A percentile compares a stretch with the other conserved stretches of the same genome.
Evolutionary conservation across 1,139 yeast genomes (phyloP).

Genomic region (Kodamaea anthophila): DNA sequence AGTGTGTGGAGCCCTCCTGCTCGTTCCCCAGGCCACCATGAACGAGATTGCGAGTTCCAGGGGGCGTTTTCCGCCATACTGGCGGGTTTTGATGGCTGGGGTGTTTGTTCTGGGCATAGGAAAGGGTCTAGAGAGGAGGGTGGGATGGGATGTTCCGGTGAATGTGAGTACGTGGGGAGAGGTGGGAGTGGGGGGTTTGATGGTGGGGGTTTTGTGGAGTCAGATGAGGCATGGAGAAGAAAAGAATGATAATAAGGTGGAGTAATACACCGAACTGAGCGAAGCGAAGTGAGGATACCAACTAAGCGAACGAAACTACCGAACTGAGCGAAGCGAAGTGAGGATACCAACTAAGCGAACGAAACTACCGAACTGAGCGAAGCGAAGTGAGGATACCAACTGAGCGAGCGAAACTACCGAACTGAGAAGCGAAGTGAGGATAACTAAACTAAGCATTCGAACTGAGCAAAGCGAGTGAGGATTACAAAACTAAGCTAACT

Average conservation of each 20-base stretch:
- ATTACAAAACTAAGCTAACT: no score
- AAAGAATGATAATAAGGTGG: conserved; percentile 1
- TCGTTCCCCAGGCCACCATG: conserved; percentile 25
- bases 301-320: no score
- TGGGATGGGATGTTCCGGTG: conserved; percentile 23
- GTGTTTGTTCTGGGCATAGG: conserved; percentile 6
- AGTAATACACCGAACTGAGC: no score
- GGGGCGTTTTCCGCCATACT: conserved; percentile 13
- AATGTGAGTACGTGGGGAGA: conserved; percentile 20
- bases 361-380: no score
- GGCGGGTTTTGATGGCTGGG: conserved; percentile 9
- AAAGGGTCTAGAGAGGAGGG: conserved; percentile 5
- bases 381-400: no score
- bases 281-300: no score
- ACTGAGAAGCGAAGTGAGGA: no score
- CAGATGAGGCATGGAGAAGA: conserved; percentile 1
- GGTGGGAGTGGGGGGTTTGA: conserved; percentile 1
- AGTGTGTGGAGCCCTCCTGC: conserved; percentile 11
- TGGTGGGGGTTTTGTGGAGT: conserved; percentile 1
- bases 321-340: no score
- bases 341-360: no score
- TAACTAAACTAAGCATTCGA: no score
- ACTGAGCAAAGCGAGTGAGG: no score
- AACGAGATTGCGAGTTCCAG: conserved; percentile 20
- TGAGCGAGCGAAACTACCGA: no score